A percentile compares a stretch with the other conserved stretches of the same genome.
Evolutionary conservation across 2,329 filamentous ascomycete genomes (phyloP).

Genomic region (Fusarium sp.): DNA sequence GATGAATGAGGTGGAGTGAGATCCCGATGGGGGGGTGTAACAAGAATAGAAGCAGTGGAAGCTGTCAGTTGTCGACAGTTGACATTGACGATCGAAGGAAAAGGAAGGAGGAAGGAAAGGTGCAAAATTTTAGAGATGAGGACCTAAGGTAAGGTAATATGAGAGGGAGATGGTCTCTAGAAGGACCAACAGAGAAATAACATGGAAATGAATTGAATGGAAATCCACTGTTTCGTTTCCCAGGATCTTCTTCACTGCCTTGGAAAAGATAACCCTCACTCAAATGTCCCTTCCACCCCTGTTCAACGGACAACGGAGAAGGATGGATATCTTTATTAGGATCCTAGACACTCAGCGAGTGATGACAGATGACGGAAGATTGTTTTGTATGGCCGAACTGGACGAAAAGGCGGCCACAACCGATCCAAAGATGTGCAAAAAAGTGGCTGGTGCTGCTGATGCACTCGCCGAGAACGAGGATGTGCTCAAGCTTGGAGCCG

Average conservation of each 20-base stretch:
- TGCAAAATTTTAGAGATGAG: neutral
- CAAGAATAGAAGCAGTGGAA: slow-evolving; percentile 9
- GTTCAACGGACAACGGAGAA: neutral
- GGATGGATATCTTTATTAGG: slow-evolving; percentile 1
- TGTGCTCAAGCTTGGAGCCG: slow-evolving; percentile 19
- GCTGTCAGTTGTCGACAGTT: slow-evolving; percentile 10
- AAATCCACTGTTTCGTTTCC: slow-evolving; percentile 13
- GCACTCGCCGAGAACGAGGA: slow-evolving; percentile 22
- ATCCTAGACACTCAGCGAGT: slow-evolving; percentile 10
- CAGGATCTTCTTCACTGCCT: slow-evolving; percentile 25
- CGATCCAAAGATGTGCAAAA: slow-evolving; percentile 17
- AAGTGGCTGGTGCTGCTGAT: slow-evolving; percentile 25
- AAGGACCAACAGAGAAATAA: neutral
- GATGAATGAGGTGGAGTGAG: slow-evolving; percentile 31
- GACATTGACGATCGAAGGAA: neutral
- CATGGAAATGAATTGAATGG: neutral
- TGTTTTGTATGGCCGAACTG: slow-evolving; percentile 21
- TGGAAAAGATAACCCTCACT: slow-evolving; percentile 40
- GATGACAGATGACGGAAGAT: slow-evolving; percentile 37
- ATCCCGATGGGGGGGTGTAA: slow-evolving; percentile 29
- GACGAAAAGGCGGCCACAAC: slow-evolving; percentile 21
- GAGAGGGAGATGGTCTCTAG: neutral
- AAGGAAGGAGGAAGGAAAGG: slow-evolving; percentile 1
- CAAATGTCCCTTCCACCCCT: slow-evolving; percentile 27
- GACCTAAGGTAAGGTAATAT: neutral